These are phyloP conservation scores for Podila verticillata DNA, from an alignment of 192 early-diverging fungal species.

Conservation along the genomic window DNA sequence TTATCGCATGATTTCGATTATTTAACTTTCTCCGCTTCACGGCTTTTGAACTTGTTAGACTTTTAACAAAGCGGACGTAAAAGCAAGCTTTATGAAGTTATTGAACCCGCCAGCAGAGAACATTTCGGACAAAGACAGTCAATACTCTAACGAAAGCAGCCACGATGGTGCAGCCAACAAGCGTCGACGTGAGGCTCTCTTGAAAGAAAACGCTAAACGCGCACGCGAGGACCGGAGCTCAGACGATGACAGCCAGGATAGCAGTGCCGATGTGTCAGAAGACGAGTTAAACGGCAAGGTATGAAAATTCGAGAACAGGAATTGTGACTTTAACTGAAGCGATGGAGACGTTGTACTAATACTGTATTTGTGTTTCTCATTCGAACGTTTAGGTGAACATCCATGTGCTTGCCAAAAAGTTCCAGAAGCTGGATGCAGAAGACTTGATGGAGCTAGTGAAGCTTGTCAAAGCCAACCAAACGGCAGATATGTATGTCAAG, in stretches of 20 bases:
- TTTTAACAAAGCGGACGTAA: constrained; percentile 38
- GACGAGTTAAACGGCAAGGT: constrained; percentile 33
- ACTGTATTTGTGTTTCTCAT: background rate
- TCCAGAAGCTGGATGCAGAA: constrained; percentile 43
- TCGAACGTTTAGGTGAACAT: constrained; percentile 41
- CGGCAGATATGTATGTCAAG: constrained; percentile 53
- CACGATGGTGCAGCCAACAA: constrained; percentile 22
- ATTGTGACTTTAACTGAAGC: background rate
- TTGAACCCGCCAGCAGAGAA: constrained; percentile 32
- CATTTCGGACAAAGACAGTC: constrained; percentile 13
- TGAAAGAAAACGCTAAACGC: constrained; percentile 32
- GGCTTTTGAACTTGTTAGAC: constrained; percentile 8
- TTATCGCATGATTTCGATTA: background rate
- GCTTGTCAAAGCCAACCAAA: constrained; percentile 49
- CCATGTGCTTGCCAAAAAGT: constrained; percentile 48
- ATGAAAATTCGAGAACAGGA: background rate
- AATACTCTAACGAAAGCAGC: constrained; percentile 9
- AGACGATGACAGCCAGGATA: constrained; percentile 31
- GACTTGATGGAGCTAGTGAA: constrained; percentile 51
- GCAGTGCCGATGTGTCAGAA: constrained; percentile 15
- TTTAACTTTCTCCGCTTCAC: no score
- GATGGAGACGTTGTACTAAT: no score
- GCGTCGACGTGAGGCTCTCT: constrained; percentile 14
- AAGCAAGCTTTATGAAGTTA: constrained; percentile 37
- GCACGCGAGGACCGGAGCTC: constrained; percentile 32